Percentiles rank a stretch among this genome's conserved stretches.
Conservation (phyloP, 139 green algal genomes). For the Yamagishiella unicocca region DNA sequence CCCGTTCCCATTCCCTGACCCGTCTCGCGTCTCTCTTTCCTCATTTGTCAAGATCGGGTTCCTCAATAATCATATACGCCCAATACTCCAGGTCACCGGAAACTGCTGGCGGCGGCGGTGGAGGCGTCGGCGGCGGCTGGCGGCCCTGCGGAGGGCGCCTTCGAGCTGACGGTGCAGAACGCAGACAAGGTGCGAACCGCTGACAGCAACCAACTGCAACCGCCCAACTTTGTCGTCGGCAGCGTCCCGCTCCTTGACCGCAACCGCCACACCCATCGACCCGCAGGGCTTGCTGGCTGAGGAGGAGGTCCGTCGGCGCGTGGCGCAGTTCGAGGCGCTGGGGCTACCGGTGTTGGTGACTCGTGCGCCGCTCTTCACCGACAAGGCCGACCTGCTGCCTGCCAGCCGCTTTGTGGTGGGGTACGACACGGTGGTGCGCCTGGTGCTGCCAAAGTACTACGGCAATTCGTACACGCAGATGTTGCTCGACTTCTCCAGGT, state of each 20-base stretch:
- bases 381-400: constrained; percentile 84
- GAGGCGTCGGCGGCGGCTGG: constrained; percentile 9
- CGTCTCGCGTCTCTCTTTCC: too few relatives aligned
- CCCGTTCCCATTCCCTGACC: too few relatives aligned
- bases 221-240: neutral
- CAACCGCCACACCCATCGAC: neutral
- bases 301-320: constrained; percentile 71
- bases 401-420: constrained; percentile 79
- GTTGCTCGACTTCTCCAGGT: constrained; percentile 66
- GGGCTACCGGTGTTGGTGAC: constrained; percentile 83
- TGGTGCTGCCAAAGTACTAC: constrained; percentile 88
- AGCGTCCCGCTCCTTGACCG: too few relatives aligned
- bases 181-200: constrained; percentile 84
- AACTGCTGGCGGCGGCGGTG: constrained; percentile 53
- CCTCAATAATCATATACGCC: too few relatives aligned
- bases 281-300: constrained; percentile 69
- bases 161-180: constrained; percentile 92
- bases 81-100: constrained; percentile 61
- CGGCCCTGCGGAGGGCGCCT: constrained; percentile 55
- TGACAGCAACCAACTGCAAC: neutral
- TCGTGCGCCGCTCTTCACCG: constrained; percentile 78
- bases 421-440: constrained; percentile 84
- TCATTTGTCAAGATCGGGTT: too few relatives aligned
- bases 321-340: constrained; percentile 81
- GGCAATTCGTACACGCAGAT: constrained; percentile 65